Base-by-base conservation (phyloP, 140 eudicot genomes). In the Bidens hawaiensis region DNA sequence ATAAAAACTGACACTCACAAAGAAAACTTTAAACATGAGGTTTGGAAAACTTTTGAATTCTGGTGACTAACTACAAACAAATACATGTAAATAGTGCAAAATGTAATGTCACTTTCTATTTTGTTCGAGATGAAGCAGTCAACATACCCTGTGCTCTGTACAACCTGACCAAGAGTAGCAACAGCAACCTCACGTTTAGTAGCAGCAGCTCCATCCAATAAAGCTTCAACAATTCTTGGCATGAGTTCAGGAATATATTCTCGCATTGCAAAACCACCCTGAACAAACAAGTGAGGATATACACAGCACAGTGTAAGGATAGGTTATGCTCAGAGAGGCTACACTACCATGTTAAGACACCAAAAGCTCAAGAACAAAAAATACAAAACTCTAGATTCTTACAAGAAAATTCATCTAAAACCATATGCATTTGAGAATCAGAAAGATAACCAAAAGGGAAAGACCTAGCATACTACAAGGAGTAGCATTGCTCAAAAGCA, bases 231-330 rank as follows among this genome's bases (percentile, higher is more conserved):
- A 63, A 93, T 93, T 58, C 85, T 60, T 36, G 93, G 96, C 96
- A 93, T 93, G 33, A 93, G 87, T 68, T 85, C 99, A 3, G 95
- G 81, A 67, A 93, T 83, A 68, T 93, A 93, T 64, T 74, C 81
- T 51, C 96, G 65, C 95, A 93, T 93, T 68, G 99, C 96, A 77
- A 93, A 93, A 65, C 99, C 99, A 63, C 99, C 99, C 99, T 93
- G 78, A 66, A 60, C 41, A 64, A 74, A 68, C 59, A 67, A 43
- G 27, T 30, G 33, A 27, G 21, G 71, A 24, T 41, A 6, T 45
- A 22, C 14, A 42, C 12, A 72, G 62, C 55, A 52, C 28, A 18
- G 19, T 21, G 55, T 31, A 55, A 77, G 22, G 23, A 41, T 40
- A 14, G 9, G 25, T 19, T 25, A 38, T 56, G 52, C 50, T 73